Evolutionary conservation across 352 stramenopile genomes (phyloP).

Genomic region (Albugo candida): DNA sequence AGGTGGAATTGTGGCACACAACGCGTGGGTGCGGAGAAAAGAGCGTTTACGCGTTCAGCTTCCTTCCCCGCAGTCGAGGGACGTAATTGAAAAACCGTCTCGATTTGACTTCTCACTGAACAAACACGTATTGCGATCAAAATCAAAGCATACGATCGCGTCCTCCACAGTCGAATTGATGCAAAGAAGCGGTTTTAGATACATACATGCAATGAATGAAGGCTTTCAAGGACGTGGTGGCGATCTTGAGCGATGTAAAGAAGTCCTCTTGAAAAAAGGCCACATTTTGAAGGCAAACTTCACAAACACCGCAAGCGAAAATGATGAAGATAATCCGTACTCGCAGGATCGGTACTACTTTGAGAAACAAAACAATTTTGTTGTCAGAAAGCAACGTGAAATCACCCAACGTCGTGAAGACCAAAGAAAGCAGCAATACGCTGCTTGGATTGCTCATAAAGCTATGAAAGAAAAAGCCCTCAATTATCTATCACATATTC

Average conservation of each 20-base stretch:
- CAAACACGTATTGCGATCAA: slow-evolving; percentile 34
- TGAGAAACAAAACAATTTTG: slow-evolving; percentile 40
- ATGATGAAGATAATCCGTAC: slow-evolving; percentile 27
- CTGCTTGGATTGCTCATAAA: slow-evolving; percentile 59
- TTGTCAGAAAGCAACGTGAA: slow-evolving; percentile 28
- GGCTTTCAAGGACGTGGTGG: slow-evolving; percentile 64
- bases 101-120: slow-evolving; percentile 60
- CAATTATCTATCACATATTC: slow-evolving; percentile 48
- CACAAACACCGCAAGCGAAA: slow-evolving; percentile 8
- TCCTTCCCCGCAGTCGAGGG: slow-evolving; percentile 10
- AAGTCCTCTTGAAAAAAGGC: slow-evolving; percentile 53
- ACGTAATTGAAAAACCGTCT: slow-evolving; percentile 7
- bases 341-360: slow-evolving; percentile 56
- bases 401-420: slow-evolving; percentile 19
- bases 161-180: slow-evolving; percentile 63
- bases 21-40: slow-evolving; percentile 59
- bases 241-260: slow-evolving; percentile 62
- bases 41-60: slow-evolving; percentile 55
- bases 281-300: slow-evolving; percentile 67
- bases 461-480: slow-evolving; percentile 53
- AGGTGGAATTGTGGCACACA: slow-evolving; percentile 48
- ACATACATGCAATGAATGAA: slow-evolving; percentile 72
- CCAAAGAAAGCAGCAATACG: slow-evolving; percentile 55
- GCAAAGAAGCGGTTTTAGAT: slow-evolving; percentile 52
- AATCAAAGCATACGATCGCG: slow-evolving; percentile 24